A percentile compares a stretch with the other conserved stretches of the same genome.
phyloP scores from a whole-genome alignment of 352 stramenopile species.

The Pythium sp. region DNA sequence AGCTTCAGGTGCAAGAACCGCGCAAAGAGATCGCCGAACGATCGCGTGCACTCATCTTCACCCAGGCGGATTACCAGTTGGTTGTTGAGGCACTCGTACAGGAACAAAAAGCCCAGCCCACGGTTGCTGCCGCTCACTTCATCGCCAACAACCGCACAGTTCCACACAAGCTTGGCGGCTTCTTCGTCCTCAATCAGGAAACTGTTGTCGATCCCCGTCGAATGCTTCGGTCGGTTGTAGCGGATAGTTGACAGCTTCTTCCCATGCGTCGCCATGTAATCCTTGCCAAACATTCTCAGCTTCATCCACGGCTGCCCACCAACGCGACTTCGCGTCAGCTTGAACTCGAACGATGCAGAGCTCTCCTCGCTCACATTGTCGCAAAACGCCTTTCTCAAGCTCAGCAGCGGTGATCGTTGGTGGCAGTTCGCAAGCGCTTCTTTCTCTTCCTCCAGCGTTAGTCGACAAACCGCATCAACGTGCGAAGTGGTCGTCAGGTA shows the following conservation, averaged over 20 bases:
- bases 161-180: constrained; percentile 78
- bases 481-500: constrained; percentile 90
- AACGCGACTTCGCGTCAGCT: constrained; percentile 64
- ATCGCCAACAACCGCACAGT: constrained; percentile 75
- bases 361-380: constrained; percentile 37
- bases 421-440: constrained; percentile 84
- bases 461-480: constrained; percentile 91
- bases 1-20: constrained; percentile 84
- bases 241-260: constrained; percentile 82
- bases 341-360: constrained; percentile 48
- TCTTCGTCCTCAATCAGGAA: constrained; percentile 80
- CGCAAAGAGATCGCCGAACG: constrained; percentile 72
- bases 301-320: constrained; percentile 86
- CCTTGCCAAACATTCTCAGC: constrained; percentile 69
- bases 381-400: constrained; percentile 67
- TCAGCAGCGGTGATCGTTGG: constrained; percentile 62
- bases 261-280: constrained; percentile 67
- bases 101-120: constrained; percentile 71
- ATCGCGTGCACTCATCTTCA: constrained; percentile 68
- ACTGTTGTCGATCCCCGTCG: constrained; percentile 43
- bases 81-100: constrained; percentile 80
- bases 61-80: constrained; percentile 64
- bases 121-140: constrained; percentile 82
- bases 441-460: constrained; percentile 94
- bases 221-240: constrained; percentile 80